phyloP scores from a whole-genome alignment of 1,284 basidiomycete genomes.

The Papiliotrema flavescens region DNA sequence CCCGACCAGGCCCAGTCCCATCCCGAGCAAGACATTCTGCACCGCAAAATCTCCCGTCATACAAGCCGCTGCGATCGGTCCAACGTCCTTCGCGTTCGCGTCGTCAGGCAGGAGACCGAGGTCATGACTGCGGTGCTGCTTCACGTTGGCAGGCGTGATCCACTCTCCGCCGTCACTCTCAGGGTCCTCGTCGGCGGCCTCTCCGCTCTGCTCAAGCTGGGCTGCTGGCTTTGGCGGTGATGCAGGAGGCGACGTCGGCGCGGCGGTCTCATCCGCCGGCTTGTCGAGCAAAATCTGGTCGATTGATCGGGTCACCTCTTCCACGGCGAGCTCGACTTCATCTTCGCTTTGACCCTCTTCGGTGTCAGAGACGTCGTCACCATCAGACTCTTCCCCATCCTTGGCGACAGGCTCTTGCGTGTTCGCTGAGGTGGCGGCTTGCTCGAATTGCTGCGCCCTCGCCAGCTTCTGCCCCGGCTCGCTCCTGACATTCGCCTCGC shows the following conservation, averaged over 20 bases:
- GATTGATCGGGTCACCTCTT: conserved; percentile 53
- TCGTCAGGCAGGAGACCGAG: conserved; percentile 68
- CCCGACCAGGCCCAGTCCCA: conserved; percentile 88
- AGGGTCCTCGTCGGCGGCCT: conserved; percentile 51
- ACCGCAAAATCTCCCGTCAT: conserved; percentile 99
- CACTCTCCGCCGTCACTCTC: conserved; percentile 86
- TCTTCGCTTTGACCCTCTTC: conserved; percentile 18
- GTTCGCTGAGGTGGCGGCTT: neutral
- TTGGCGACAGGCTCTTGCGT: conserved; percentile 23
- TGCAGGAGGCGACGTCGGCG: conserved; percentile 1
- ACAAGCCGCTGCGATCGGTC: conserved; percentile 61
- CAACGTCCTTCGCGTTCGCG: conserved; percentile 27
- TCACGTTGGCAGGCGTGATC: conserved; percentile 92
- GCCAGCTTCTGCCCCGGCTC: conserved; percentile 49
- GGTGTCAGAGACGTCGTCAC: conserved; percentile 47
- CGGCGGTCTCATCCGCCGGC: neutral
- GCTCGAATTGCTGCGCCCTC: neutral
- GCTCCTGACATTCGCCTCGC: conserved; percentile 52
- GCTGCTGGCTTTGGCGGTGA: conserved; percentile 1
- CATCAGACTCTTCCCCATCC: conserved; percentile 44
- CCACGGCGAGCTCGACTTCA: conserved; percentile 13
- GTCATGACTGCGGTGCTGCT: conserved; percentile 80
- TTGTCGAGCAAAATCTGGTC: conserved; percentile 51
- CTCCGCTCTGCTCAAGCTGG: conserved; percentile 50
- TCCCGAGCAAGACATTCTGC: conserved; percentile 95